These are phyloP conservation scores for Hansfordia pulvinata DNA, from an alignment of 2,329 filamentous ascomycete species.

Conservation along the genomic window DNA sequence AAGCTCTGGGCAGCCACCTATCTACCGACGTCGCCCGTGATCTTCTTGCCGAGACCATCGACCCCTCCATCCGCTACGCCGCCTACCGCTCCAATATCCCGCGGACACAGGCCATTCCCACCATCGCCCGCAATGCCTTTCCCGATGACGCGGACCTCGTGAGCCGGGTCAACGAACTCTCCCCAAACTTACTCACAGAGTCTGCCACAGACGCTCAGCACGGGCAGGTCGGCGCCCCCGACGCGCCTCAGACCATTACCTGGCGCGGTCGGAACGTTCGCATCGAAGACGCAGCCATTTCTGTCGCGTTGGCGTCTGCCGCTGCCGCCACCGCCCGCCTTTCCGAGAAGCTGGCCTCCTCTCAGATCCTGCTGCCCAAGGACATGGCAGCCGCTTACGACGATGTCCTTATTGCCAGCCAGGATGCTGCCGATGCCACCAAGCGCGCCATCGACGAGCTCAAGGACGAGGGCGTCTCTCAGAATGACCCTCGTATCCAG, in stretches of 20 bases:
- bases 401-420: slow-evolving; percentile 75
- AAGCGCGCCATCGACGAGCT: slow-evolving; percentile 90
- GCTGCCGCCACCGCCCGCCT: slow-evolving; percentile 36
- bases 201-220: slow-evolving; percentile 32
- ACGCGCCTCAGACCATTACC: slow-evolving; percentile 59
- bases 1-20: slow-evolving; percentile 48
- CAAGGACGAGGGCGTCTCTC: slow-evolving; percentile 66
- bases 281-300: slow-evolving; percentile 87
- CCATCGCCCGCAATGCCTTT: slow-evolving; percentile 70
- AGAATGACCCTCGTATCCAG: slow-evolving; percentile 80
- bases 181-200: slow-evolving; percentile 53
- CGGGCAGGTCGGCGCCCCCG: slow-evolving; percentile 32
- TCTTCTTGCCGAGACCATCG: slow-evolving; percentile 70
- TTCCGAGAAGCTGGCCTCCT: slow-evolving; percentile 29
- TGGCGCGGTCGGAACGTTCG: slow-evolving; percentile 81
- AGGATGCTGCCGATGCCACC: slow-evolving; percentile 87
- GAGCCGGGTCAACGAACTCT: slow-evolving; percentile 54
- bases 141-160: slow-evolving; percentile 50
- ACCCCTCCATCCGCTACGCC: slow-evolving; percentile 87
- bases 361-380: slow-evolving; percentile 31
- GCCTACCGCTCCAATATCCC: slow-evolving; percentile 86
- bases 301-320: slow-evolving; percentile 65
- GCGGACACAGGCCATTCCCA: slow-evolving; percentile 67
- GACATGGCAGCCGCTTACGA: slow-evolving; percentile 83
- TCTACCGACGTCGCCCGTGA: slow-evolving; percentile 77